Conservation (phyloP, 495 filamentous ascomycete species). For the Penicillium fimorum region DNA sequence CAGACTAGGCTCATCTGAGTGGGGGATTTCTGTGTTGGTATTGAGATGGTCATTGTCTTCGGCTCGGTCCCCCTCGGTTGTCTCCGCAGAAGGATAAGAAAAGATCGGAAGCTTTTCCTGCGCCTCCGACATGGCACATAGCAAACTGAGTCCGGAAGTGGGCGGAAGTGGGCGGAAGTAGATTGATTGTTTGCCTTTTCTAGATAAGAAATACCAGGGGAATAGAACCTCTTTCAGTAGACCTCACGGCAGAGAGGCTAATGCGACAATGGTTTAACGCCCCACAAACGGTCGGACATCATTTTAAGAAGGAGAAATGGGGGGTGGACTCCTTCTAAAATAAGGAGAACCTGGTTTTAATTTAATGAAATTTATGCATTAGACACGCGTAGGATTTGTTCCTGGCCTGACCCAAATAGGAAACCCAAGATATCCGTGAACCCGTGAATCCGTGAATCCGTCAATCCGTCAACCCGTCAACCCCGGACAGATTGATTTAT, state of each 20-base stretch:
- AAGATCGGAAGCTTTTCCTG: slow-evolving; percentile 16
- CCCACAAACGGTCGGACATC: slow-evolving; percentile 20
- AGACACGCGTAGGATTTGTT: slow-evolving; percentile 6
- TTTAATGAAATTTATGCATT: slow-evolving; percentile 12
- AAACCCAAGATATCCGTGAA: background rate
- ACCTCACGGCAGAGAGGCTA: background rate
- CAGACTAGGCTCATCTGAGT: slow-evolving; percentile 12
- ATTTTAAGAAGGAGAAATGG: slow-evolving; percentile 21
- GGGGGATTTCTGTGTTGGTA: slow-evolving; percentile 3
- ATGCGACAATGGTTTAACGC: slow-evolving; percentile 2
- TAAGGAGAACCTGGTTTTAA: slow-evolving; percentile 7
- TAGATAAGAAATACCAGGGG: background rate
- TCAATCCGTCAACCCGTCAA: no score
- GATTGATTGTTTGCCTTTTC: background rate
- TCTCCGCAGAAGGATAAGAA: slow-evolving; percentile 13
- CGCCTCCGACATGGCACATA: slow-evolving; percentile 17
- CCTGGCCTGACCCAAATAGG: background rate
- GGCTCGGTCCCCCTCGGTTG: slow-evolving; percentile 9
- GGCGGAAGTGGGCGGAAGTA: slow-evolving; percentile 10
- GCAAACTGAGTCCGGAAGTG: slow-evolving; percentile 2
- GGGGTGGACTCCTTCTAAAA: slow-evolving; percentile 6
- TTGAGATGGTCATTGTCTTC: background rate
- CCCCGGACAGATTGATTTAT: no score
- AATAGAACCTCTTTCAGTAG: background rate
- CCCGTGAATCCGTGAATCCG: no score